Evolutionary conservation across 2,329 filamentous ascomycete genomes (phyloP), one percentile per base, ranked within the genome.

Genomic region (Fusarium albosuccineum): DNA sequence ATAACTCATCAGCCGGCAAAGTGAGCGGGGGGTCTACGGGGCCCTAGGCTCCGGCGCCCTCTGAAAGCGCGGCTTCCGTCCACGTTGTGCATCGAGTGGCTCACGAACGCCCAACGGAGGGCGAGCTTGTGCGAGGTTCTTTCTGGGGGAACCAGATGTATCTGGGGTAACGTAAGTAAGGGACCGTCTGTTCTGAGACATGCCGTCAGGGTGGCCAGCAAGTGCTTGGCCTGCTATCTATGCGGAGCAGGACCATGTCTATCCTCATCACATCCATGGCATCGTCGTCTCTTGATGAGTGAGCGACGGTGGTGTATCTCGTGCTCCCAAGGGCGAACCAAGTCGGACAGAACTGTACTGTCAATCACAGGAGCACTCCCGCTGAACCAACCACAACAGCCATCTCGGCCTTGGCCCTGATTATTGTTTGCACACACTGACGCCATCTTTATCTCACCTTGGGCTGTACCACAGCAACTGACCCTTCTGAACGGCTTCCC

Each of bases 1-100:
- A 60, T 50, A 54, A 69, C 55, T 57, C 62, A 44, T 63, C 55
- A 40, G 29, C 41, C 61, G 46, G 62, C 33, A 26, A 60, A 40
- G 59, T 68, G 46, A 58, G 44, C 41, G 45, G 27, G 44, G 54
- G 46, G 36, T 29, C 13, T 5, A 37, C 36, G 40, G 40, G 42
- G 39, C 37, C 30, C 36, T 29, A n/a, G 36, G 39, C 17, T 41
- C 49, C 44, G 46, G 45, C 57, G 40, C 42, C 57, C 61, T 72
- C 67, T 64, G 50, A 56, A 57, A 70, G 51, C 64, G 34, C 56
- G 51, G 54, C 39, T 39, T 42, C 44, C 37, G 41, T 57, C 70
- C 71, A 73, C 72, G 72, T 74, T 74, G 65, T 49, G 39, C 41
- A 70, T 72, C 61, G 64, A 74, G 64, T 74, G 72, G 71, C 62